phyloP scores from a whole-genome alignment of 2,329 filamentous ascomycete genomes.

The Sodiomyces alkalinus region DNA sequence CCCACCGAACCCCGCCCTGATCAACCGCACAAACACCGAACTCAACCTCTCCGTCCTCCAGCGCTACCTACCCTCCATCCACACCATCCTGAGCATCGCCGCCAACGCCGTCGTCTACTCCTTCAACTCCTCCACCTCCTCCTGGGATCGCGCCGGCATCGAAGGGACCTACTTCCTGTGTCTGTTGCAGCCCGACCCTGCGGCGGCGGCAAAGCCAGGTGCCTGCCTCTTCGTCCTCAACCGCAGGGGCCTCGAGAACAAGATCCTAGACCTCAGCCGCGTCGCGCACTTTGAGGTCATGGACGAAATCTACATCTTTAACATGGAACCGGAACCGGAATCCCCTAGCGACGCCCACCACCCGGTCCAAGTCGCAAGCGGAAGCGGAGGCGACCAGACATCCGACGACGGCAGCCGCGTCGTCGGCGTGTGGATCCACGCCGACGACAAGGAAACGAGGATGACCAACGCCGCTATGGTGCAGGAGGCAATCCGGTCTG shows the following conservation, averaged over 20 bases:
- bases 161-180: constrained; percentile 88
- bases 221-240: constrained; percentile 59
- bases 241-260: constrained; percentile 54
- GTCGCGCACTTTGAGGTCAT: constrained; percentile 49
- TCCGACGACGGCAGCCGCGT: constrained; percentile 22
- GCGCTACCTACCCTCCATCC: constrained; percentile 64
- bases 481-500: constrained; percentile 22
- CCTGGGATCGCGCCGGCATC: constrained; percentile 74
- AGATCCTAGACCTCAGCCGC: constrained; percentile 47
- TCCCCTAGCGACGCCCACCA: background rate
- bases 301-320: constrained; percentile 36
- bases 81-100: constrained; percentile 61
- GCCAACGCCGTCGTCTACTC: constrained; percentile 78
- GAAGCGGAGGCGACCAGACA: constrained; percentile 10
- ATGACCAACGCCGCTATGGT: constrained; percentile 25
- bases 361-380: constrained; percentile 4
- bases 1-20: constrained; percentile 32
- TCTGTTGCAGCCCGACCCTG: constrained; percentile 33
- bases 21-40: constrained; percentile 61
- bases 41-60: constrained; percentile 77
- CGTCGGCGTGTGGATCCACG: constrained; percentile 40
- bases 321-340: constrained; percentile 22
- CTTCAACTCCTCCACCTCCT: constrained; percentile 47
- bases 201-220: constrained; percentile 13
- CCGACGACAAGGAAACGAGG: constrained; percentile 28